These are phyloP conservation scores for Buddleja alternifolia DNA, from an alignment of 257 asterid species.

Conservation along the genomic window DNA sequence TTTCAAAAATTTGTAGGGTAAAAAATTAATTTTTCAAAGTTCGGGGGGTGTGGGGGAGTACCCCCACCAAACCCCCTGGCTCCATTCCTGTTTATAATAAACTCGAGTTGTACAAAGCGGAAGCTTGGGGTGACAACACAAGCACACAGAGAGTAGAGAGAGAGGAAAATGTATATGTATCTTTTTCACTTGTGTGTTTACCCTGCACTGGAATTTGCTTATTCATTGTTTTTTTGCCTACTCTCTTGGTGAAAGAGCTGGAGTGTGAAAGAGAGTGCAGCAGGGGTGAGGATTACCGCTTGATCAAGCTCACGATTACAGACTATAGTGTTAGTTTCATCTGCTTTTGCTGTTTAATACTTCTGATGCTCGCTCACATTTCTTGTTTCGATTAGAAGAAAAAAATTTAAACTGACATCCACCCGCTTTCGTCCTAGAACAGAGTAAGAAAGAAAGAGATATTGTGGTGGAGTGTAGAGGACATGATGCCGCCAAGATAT, in stretches of 20 bases:
- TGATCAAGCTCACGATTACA: slow-evolving; percentile 86
- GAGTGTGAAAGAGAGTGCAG: slow-evolving; percentile 99
- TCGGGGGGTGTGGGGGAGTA: no score
- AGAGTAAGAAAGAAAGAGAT: slow-evolving; percentile 70
- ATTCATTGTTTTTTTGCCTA: neutral
- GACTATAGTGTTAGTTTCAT: slow-evolving; percentile 64
- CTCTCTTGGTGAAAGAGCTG: slow-evolving; percentile 53
- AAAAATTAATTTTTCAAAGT: no score
- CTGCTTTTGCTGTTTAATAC: slow-evolving; percentile 1
- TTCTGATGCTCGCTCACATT: neutral
- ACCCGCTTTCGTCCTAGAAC: neutral
- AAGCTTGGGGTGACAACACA: no score
- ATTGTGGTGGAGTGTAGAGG: slow-evolving; percentile 95
- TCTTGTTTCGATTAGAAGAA: slow-evolving; percentile 11
- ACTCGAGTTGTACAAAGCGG: no score
- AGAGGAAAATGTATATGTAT: slow-evolving; percentile 1
- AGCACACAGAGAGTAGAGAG: no score
- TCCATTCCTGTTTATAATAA: no score
- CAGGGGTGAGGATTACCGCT: slow-evolving; percentile 92
- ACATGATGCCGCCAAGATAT: slow-evolving; percentile 91
- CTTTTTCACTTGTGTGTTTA: neutral
- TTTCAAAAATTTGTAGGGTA: no score
- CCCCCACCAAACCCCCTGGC: no score
- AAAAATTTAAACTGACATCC: neutral
- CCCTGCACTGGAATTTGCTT: slow-evolving; percentile 10